Conservation (phyloP, 2,329 filamentous ascomycete genomes). For the Trichoderma atroviride region DNA sequence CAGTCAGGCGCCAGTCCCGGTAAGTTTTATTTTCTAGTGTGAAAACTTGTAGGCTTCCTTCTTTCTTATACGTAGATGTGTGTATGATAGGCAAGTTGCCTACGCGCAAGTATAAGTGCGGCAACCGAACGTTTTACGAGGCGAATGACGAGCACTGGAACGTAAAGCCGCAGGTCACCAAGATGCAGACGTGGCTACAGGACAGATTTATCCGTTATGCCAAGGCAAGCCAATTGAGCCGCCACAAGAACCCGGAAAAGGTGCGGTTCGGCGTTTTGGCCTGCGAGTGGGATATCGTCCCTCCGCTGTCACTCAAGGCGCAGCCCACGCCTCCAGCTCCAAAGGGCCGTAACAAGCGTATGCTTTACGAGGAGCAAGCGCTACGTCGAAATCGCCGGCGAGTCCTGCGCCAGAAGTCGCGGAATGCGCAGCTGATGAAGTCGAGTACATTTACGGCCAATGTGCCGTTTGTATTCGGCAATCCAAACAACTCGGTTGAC, state of each 20-base stretch:
- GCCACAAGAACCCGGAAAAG: constrained; percentile 39
- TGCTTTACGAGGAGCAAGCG: constrained; percentile 33
- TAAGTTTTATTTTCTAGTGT: neutral
- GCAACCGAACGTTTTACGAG: constrained; percentile 40
- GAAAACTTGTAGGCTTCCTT: neutral
- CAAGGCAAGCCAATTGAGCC: constrained; percentile 38
- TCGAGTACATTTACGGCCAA: constrained; percentile 17
- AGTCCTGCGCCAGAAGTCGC: constrained; percentile 14
- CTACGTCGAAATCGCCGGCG: constrained; percentile 30
- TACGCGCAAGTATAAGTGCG: constrained; percentile 14
- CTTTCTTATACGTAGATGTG: neutral
- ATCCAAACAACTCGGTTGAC: constrained; percentile 30
- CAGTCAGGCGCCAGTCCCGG: neutral
- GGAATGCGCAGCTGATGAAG: neutral
- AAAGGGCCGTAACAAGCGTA: constrained; percentile 36
- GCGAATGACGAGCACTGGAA: constrained; percentile 41
- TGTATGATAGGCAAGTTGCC: neutral
- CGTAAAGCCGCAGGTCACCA: constrained; percentile 40
- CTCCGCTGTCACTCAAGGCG: constrained; percentile 28
- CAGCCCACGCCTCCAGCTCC: constrained; percentile 28
- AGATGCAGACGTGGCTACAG: constrained; percentile 45
- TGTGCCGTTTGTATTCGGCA: constrained; percentile 35
- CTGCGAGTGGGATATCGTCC: constrained; percentile 44
- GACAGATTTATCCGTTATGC: constrained; percentile 44
- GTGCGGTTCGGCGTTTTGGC: constrained; percentile 48